Evolutionary conservation across 164 flowering plant species (phyloP).

Genomic region (Macadamia integrifolia): DNA sequence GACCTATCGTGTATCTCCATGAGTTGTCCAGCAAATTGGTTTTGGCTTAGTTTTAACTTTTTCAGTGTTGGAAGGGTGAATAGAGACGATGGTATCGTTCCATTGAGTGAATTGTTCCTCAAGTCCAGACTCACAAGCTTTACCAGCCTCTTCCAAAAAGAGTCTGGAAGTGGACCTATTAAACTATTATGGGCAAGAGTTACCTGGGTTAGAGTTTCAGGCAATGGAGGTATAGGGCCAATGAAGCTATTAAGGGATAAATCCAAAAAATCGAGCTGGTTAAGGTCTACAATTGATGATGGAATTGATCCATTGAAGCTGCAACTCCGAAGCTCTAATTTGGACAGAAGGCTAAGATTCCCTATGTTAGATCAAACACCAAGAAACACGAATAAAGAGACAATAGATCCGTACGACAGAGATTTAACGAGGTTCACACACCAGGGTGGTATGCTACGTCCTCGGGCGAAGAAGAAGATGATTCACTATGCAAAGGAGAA

Average conservation of each 20-base stretch:
- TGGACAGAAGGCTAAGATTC: constrained; percentile 23
- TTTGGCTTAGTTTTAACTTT: constrained; percentile 23
- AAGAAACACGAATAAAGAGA: too few species aligned
- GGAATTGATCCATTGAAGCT: constrained; percentile 41
- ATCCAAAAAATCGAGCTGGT: constrained; percentile 34
- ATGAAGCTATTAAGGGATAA: constrained; percentile 32
- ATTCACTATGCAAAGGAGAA: too few species aligned
- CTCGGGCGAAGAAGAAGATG: too few species aligned
- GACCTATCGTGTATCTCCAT: constrained; percentile 12
- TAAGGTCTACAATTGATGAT: constrained; percentile 19
- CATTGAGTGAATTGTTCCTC: constrained; percentile 30
- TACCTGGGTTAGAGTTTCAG: constrained; percentile 25
- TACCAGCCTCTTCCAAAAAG: constrained; percentile 17
- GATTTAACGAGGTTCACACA: too few species aligned
- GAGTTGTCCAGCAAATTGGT: constrained; percentile 27
- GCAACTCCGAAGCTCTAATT: constrained; percentile 23
- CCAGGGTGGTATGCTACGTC: too few species aligned
- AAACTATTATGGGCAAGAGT: constrained; percentile 25
- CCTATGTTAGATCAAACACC: too few species aligned
- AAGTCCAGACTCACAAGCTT: constrained; percentile 26
- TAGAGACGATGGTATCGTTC: constrained; percentile 33
- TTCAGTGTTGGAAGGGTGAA: constrained; percentile 32
- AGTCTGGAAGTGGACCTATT: constrained; percentile 23
- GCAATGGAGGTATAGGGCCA: constrained; percentile 32
- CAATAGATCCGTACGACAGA: too few species aligned